These are phyloP conservation scores for Sordariomycetes sp. DNA, from an alignment of 2,329 filamentous ascomycete genomes.

Conservation along the genomic window DNA sequence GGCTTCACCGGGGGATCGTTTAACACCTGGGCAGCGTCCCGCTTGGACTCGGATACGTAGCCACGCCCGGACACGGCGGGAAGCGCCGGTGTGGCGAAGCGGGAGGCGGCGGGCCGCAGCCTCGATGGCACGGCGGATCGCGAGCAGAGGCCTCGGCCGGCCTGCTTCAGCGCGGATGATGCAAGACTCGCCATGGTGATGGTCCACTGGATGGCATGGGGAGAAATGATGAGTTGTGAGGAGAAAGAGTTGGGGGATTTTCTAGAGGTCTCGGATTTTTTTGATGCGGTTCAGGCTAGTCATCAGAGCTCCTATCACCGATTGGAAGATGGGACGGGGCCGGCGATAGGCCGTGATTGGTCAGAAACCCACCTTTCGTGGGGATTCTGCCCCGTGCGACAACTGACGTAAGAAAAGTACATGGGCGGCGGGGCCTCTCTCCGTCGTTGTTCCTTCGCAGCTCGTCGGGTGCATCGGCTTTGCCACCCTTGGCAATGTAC, in stretches of 20 bases:
- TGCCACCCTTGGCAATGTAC: background rate
- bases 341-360: constrained; percentile 1
- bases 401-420: constrained; percentile 2
- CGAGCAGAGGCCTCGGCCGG: constrained; percentile 43
- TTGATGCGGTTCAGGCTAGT: constrained; percentile 1
- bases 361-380: background rate
- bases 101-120: constrained; percentile 3
- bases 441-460: background rate
- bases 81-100: constrained; percentile 6
- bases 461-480: background rate
- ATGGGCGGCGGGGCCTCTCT: background rate
- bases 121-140: constrained; percentile 24
- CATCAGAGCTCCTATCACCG: constrained; percentile 5
- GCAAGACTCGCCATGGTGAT: constrained; percentile 51
- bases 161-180: constrained; percentile 65
- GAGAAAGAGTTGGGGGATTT: background rate
- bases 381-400: background rate
- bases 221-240: constrained; percentile 1
- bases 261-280: constrained; percentile 2
- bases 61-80: constrained; percentile 9
- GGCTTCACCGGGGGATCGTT: constrained; percentile 70
- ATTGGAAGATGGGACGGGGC: background rate
- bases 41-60: constrained; percentile 79
- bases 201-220: background rate
- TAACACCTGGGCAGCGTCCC: constrained; percentile 69